These are phyloP conservation scores for Oryza officinalis DNA, from an alignment of 176 grass and related monocot species.

Conservation along the genomic window DNA sequence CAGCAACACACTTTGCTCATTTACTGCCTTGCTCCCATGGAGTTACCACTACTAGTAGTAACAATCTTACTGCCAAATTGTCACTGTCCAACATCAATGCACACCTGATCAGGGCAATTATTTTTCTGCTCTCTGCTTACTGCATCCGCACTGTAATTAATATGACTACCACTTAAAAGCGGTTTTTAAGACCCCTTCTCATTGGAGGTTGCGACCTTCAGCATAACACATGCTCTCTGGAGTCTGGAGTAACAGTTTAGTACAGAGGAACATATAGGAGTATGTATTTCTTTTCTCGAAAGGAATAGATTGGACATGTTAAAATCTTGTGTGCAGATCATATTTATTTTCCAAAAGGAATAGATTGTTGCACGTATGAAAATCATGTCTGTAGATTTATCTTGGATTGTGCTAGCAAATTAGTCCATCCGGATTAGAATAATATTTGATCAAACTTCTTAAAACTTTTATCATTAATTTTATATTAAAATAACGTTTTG, in stretches of 20 bases:
- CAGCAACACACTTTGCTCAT: background rate
- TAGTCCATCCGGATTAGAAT: too few species aligned
- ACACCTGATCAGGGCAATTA: background rate
- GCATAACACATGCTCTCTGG: background rate
- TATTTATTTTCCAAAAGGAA: too few species aligned
- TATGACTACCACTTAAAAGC: background rate
- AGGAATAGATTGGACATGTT: background rate
- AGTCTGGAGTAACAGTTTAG: background rate
- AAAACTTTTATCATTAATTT: too few species aligned
- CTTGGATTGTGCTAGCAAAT: too few species aligned
- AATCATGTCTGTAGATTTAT: background rate
- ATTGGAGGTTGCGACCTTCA: background rate
- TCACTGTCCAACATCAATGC: background rate
- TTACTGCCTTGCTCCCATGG: background rate
- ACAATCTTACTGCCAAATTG: background rate
- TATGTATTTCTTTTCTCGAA: background rate
- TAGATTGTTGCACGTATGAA: background rate
- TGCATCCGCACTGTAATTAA: background rate
- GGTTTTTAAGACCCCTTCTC: background rate
- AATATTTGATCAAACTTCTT: too few species aligned
- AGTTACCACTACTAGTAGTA: background rate
- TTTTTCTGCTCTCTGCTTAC: conserved; percentile 10
- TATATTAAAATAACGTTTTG: too few species aligned
- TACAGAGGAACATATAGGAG: too few species aligned
- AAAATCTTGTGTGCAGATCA: background rate